Percentiles rank a stretch among this genome's conserved stretches.
These are phyloP conservation scores for Spatholobus suberectus DNA, from an alignment of 306 rosid genomes.

Conservation along the genomic window DNA sequence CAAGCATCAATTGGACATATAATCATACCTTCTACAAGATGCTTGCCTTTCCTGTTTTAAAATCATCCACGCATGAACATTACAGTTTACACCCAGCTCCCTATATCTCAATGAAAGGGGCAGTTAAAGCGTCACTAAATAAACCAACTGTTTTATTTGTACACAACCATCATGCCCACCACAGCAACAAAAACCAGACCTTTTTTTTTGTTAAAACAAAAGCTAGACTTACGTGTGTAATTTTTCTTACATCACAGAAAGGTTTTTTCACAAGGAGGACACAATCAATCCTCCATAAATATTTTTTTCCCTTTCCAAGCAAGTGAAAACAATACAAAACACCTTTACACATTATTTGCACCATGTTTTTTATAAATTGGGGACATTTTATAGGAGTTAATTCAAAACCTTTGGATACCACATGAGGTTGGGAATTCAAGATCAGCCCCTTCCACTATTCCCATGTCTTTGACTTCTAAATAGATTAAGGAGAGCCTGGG, in stretches of 20 bases:
- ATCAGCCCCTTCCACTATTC: slow-evolving; percentile 87
- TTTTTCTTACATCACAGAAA: slow-evolving; percentile 42
- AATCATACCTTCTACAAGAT: background rate
- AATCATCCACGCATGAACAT: slow-evolving; percentile 16
- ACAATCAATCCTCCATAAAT: slow-evolving; percentile 55
- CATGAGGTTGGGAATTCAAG: slow-evolving; percentile 33
- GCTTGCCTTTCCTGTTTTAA: background rate
- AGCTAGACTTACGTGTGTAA: slow-evolving; percentile 48
- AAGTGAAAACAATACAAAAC: slow-evolving; percentile 52
- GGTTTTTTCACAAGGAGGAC: slow-evolving; percentile 56
- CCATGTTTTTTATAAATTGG: slow-evolving; percentile 54
- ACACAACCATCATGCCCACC: slow-evolving; percentile 28
- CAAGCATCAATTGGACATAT: slow-evolving; percentile 15
- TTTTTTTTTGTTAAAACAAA: slow-evolving; percentile 31
- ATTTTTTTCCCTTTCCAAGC: slow-evolving; percentile 51
- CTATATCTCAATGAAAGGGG: slow-evolving; percentile 6
- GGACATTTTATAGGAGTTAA: slow-evolving; percentile 53
- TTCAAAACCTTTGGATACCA: slow-evolving; percentile 52
- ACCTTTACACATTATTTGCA: slow-evolving; percentile 69
- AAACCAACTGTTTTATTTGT: slow-evolving; percentile 36
- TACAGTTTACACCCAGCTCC: background rate
- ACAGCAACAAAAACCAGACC: slow-evolving; percentile 36
- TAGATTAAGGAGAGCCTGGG: slow-evolving; percentile 89
- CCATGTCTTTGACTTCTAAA: slow-evolving; percentile 96
- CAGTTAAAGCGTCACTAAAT: slow-evolving; percentile 16